Evolutionary conservation across 139 green algal species (phyloP).

Genomic region (Chlorella sp.): DNA sequence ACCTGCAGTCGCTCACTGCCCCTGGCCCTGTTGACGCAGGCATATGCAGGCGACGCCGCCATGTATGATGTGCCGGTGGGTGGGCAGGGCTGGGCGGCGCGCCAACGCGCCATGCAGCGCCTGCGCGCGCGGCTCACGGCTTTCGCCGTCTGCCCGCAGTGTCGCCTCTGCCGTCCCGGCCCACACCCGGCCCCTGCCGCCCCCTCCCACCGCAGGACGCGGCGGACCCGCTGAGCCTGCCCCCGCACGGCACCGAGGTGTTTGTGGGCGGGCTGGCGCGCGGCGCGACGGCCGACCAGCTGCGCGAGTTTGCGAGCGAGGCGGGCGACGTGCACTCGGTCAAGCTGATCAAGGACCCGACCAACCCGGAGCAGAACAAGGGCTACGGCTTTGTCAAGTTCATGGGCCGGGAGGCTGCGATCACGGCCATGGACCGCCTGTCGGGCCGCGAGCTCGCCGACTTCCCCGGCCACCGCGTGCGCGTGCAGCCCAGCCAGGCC

Average conservation of each 20-base stretch:
- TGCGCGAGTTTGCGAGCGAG: conserved; percentile 47
- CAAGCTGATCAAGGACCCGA: conserved; percentile 55
- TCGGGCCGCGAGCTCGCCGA: conserved; percentile 56
- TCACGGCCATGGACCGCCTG: conserved; percentile 59
- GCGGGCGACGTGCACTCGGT: conserved; percentile 46
- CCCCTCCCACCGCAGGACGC: conserved; percentile 5
- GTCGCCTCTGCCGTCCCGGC: too few species aligned
- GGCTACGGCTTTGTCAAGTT: conserved; percentile 85
- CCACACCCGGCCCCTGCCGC: too few species aligned
- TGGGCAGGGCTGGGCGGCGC: too few species aligned
- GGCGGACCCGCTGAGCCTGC: conserved; percentile 31
- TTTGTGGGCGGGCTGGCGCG: conserved; percentile 74
- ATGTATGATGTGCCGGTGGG: too few species aligned
- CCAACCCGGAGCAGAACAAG: conserved; percentile 64
- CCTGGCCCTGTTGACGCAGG: too few species aligned
- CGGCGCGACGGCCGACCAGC: conserved; percentile 59
- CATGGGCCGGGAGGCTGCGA: conserved; percentile 54
- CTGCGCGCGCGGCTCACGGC: too few species aligned
- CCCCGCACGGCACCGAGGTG: conserved; percentile 53
- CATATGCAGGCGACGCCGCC: too few species aligned
- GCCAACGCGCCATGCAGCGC: too few species aligned
- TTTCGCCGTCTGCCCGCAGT: too few species aligned
- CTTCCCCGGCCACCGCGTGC: conserved; percentile 59
- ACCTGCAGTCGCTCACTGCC: too few species aligned
- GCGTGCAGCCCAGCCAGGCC: conserved; percentile 65